Base-by-base conservation (phyloP, 176 grass and related monocot species). In the Dendrocalamus sinicus region DNA sequence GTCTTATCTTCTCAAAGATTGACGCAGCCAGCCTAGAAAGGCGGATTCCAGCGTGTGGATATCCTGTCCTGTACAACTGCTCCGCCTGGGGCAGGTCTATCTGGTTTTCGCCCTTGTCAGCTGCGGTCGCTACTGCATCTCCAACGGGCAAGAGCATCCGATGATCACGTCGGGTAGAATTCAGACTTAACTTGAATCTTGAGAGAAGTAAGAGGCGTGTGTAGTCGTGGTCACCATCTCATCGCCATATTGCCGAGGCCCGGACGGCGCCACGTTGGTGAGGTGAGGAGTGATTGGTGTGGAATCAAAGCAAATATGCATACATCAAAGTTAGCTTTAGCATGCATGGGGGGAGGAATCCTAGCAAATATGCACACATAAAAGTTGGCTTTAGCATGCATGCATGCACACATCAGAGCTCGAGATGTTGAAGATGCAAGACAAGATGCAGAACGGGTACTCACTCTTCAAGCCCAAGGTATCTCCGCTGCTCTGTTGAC, bases 81-180 rank as follows among this genome's bases (percentile, higher is more conserved):
- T 62, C 60, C 60, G 60, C 11, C 23, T 4, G 23, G n/a, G 24
- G 12, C 24, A 14, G 12, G 12, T 61, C n/a, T 24, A 61, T 9
- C 58, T 60, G 58, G 58, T 12, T 61, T 61, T 24, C n/a, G 58
- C n/a, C 23, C 60, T 83, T 41, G 81, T 83, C 70, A 12, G 81
- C 70, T 24, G 58, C 58, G 1, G n/a, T 20, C 22, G 64, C 47
- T 41, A 3, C 67, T 32, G 80, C 80, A 20, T 77, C 73, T 58
- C 62, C 63, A 85, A 67, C 62, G 44, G 83, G 22, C 72, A 57
- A 51, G 72, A 20, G 83, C 72, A 85, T 58, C 83, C n/a, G 46
- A 17, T 10, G 81, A 47, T 22, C 70, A 58, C 78, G 45, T 24
- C 55, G 22, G 37, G n/a, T 61, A 9, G 37, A 26, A 39, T 1